phyloP scores from a whole-genome alignment of 371 early-diverging fungal species.

The Rhizomucor pusillus region DNA sequence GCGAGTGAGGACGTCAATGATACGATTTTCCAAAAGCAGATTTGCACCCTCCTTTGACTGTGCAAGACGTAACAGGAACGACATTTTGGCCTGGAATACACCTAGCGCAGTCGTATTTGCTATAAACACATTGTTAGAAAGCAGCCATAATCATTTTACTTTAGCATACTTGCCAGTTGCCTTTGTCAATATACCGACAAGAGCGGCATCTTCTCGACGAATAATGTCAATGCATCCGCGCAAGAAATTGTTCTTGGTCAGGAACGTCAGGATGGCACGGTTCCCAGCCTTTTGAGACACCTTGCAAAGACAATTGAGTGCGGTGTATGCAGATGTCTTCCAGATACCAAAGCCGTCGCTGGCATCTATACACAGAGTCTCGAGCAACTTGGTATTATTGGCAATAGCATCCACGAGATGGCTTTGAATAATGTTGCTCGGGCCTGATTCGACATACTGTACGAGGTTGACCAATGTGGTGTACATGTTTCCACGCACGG shows the following conservation, averaged over 20 bases:
- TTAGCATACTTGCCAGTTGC: constrained; percentile 38
- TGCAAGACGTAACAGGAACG: constrained; percentile 76
- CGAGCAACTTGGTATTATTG: constrained; percentile 62
- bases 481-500: constrained; percentile 83
- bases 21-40: constrained; percentile 68
- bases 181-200: constrained; percentile 57
- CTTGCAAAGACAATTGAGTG: constrained; percentile 69
- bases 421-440: constrained; percentile 6
- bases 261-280: constrained; percentile 57
- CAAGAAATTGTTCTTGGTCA: constrained; percentile 70
- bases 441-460: constrained; percentile 37
- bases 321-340: constrained; percentile 82
- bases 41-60: constrained; percentile 75
- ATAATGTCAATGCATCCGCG: constrained; percentile 63
- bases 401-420: constrained; percentile 18
- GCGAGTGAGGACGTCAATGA: constrained; percentile 77
- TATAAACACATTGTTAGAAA: constrained; percentile 7
- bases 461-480: constrained; percentile 72
- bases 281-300: constrained; percentile 47
- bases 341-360: constrained; percentile 76
- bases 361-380: constrained; percentile 77
- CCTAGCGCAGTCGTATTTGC: constrained; percentile 58
- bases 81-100: constrained; percentile 83
- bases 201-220: constrained; percentile 63
- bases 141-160: not conserved